Percentiles rank a stretch among this genome's conserved stretches.
Conservation (phyloP, 805 yeast species). For the Lachancea dasiensis region DNA sequence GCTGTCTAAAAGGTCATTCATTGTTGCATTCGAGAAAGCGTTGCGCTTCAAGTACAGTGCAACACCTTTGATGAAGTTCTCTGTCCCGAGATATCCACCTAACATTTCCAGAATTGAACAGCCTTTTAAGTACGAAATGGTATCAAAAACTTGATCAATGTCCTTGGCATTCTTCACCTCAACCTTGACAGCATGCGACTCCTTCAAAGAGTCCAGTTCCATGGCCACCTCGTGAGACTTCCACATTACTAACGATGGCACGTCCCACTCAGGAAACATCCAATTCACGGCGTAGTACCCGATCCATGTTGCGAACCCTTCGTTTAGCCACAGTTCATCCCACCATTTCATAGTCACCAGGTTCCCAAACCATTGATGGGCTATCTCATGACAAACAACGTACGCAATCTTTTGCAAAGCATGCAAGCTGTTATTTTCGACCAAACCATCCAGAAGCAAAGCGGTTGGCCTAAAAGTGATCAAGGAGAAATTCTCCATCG, state of each 20-base stretch:
- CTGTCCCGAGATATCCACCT: constrained; percentile 63
- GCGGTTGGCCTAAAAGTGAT: constrained; percentile 62
- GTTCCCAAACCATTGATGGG: no score
- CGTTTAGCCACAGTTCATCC: constrained; percentile 83
- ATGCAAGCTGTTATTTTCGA: constrained; percentile 31
- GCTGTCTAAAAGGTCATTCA: constrained; percentile 67
- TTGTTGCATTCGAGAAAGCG: constrained; percentile 64
- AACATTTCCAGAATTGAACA: constrained; percentile 75
- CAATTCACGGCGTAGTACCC: constrained; percentile 64
- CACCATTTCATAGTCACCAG: constrained; percentile 91
- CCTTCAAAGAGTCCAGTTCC: constrained; percentile 49
- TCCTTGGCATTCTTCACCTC: constrained; percentile 74
- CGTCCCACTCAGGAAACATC: constrained; percentile 77
- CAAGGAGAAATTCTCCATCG: constrained; percentile 90
- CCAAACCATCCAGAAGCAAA: constrained; percentile 34
- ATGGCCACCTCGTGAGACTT: constrained; percentile 36
- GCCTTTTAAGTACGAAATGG: constrained; percentile 76
- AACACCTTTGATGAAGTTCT: constrained; percentile 65
- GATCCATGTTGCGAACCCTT: constrained; percentile 85
- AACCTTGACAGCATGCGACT: constrained; percentile 78
- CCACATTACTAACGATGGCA: constrained; percentile 51
- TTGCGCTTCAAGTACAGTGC: constrained; percentile 58
- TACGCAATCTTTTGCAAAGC: constrained; percentile 70
- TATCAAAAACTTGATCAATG: constrained; percentile 76
- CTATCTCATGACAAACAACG: constrained; percentile 80